A percentile compares a stretch with the other conserved stretches of the same genome.
These are phyloP conservation scores for Thalia dealbata DNA, from an alignment of 176 grass and related monocot genomes.

Conservation along the genomic window DNA sequence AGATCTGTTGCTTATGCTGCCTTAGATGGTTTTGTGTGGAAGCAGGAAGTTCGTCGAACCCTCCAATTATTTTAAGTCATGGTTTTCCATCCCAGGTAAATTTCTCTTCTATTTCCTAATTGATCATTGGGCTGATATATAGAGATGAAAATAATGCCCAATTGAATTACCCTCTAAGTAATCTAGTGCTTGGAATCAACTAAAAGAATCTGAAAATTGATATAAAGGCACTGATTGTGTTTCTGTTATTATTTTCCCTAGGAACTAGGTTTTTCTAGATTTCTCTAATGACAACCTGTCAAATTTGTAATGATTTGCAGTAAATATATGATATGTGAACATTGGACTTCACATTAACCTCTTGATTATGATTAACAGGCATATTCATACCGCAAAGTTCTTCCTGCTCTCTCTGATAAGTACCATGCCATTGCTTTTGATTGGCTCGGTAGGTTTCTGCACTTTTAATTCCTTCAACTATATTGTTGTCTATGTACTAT, in stretches of 20 bases:
- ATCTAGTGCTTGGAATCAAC: neutral
- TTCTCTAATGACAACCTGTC: neutral
- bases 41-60: conserved; percentile 55
- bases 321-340: neutral
- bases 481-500: neutral
- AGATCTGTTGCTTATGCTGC: conserved; percentile 9
- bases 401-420: conserved; percentile 66
- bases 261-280: neutral
- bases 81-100: conserved; percentile 89
- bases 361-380: conserved; percentile 34
- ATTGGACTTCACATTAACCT: neutral
- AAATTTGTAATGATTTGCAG: neutral
- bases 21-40: conserved; percentile 84
- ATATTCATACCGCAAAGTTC: conserved; percentile 83
- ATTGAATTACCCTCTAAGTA: neutral
- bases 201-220: neutral
- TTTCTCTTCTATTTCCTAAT: neutral
- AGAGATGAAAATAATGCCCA: neutral
- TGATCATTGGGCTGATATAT: neutral
- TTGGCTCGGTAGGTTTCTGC: conserved; percentile 75
- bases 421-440: conserved; percentile 84
- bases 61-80: conserved; percentile 66
- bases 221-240: too few relatives aligned
- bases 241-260: neutral
- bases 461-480: neutral